Evolutionary conservation across 129 eudicot species (phyloP), one percentile per base, ranked within the genome.

Genomic region (Escallonia rubra): DNA sequence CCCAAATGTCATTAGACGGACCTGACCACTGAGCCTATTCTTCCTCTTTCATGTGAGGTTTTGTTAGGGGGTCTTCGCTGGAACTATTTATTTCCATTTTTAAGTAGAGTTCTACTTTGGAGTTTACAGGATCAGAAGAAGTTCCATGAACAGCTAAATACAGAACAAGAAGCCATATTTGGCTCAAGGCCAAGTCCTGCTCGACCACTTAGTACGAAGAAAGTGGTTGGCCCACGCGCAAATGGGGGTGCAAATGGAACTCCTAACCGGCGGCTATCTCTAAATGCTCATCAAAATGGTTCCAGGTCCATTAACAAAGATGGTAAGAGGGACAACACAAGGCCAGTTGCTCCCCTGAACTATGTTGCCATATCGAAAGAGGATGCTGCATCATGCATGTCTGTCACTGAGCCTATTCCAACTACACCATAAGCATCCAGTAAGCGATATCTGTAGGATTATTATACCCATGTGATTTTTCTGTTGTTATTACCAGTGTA

Each of bases 141-240:
- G 80, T 79, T 86, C 71, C 87, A 79, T 10, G 98, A 86, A 48
- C 95, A 83, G 86, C 16, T 83, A 73, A 70, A 15, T 61, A 79
- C 82, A 59, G 98, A 89, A 39, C 94, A 67, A 16, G 96, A 91
- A 67, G 9, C 86, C 0, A 68, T 73, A 9, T 86, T 89, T 58
- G 83, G 88, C 49, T 66, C 96, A 68, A 93, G 88, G 68, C 86
- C 96, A 69, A 93, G 95, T 84, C 98, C 98, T 13, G 94, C 83
- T 50, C 80, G 92, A 62, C 83, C 78, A 4, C 54, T 57, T 51
- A 73, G 90, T 52, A 57, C 86, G 8, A 86, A 89, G 84, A 93
- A 89, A 66, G 87, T 78, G 48, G 78, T 65, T 7, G 96, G 95
- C 14, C 89, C 98, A 61, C 95, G 95, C 41, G 84, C 87, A 57